Evolutionary conservation across 257 asterid species (phyloP), one percentile per base, ranked within the genome.

Genomic region (Nicotiana knightiana): DNA sequence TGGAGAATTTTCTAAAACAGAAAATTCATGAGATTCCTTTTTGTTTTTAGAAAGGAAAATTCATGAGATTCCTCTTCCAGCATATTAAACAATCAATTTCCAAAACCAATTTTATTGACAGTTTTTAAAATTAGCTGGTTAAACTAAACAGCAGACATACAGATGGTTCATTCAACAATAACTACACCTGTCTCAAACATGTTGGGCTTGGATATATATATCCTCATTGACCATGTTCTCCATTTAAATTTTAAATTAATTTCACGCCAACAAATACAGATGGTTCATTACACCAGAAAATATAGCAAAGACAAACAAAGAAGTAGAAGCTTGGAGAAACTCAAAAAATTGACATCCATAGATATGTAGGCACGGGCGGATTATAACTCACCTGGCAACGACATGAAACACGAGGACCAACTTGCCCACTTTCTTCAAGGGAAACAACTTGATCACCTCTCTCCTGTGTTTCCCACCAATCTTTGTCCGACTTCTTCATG

Each of bases 381-480:
- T 57, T 84, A 58, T 54, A 78, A 30, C 87, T 90, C 85, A 95
- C 99, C 98, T 95, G 99, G 85, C 97, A 92, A 80, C 92, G 91
- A 89, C 99, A 95, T 21, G 93, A 77, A 79, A 92, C 97, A 80
- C 97, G 92, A 65, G 98, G 98, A 70, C 99, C 99, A 26, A 92
- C 97, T 87, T 95, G 97, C 81, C 97, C 97, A 84, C 89, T 89
- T 93, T 95, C 99, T 88, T 89, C 96, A 59, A 92, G 85, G 61
- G 92, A 86, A 85, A 91, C 93, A 90, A 93, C 93, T 82, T 88
- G 96, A 90, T 87, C 90, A 66, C 93, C 97, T 82, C 94, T 87
- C 84, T 95, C 98, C 90, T 92, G 99, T 83, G 88, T 83, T 87
- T 95, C 99, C 98, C 99, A 95, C 99, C 98, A 93, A 81, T 91